phyloP scores from a whole-genome alignment of 768 basidiomycete species.

The Favolaschia claudopus region DNA sequence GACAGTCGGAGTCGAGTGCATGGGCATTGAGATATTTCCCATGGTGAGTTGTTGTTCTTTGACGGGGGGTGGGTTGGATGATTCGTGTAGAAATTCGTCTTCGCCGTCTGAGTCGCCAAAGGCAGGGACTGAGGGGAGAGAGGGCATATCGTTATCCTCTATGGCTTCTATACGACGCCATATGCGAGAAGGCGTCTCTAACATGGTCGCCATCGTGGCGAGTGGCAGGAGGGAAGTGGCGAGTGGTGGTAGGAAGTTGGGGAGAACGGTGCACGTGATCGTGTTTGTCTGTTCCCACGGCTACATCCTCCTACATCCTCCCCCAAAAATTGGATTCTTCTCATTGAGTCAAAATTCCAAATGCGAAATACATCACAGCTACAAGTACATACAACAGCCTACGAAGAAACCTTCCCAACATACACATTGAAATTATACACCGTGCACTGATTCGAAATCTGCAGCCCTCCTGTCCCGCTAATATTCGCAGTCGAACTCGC shows the following conservation, averaged over 20 bases:
- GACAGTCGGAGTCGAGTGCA: slow-evolving; percentile 72
- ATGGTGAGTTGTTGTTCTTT: slow-evolving; percentile 45
- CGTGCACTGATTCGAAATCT: no score
- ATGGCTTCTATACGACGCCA: slow-evolving; percentile 83
- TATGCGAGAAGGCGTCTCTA: slow-evolving; percentile 86
- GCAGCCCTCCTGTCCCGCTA: no score
- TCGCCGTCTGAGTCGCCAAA: slow-evolving; percentile 69
- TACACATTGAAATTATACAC: no score
- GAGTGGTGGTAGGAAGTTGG: no score
- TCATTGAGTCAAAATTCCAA: no score
- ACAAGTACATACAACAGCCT: no score
- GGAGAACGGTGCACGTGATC: slow-evolving; percentile 1
- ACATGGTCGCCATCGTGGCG: slow-evolving; percentile 54
- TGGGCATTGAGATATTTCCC: slow-evolving; percentile 53
- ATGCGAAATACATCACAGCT: no score
- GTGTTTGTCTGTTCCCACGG: no score
- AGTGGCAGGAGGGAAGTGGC: background rate
- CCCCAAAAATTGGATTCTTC: no score
- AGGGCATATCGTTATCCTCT: slow-evolving; percentile 82
- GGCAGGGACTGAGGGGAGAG: slow-evolving; percentile 76
- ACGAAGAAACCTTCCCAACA: no score
- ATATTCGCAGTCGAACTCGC: no score
- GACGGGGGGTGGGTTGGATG: slow-evolving; percentile 33
- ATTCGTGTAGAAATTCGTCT: slow-evolving; percentile 29
- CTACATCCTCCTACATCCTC: no score